phyloP scores from a whole-genome alignment of 352 stramenopile genomes.

The Phytophthora cactorum region DNA sequence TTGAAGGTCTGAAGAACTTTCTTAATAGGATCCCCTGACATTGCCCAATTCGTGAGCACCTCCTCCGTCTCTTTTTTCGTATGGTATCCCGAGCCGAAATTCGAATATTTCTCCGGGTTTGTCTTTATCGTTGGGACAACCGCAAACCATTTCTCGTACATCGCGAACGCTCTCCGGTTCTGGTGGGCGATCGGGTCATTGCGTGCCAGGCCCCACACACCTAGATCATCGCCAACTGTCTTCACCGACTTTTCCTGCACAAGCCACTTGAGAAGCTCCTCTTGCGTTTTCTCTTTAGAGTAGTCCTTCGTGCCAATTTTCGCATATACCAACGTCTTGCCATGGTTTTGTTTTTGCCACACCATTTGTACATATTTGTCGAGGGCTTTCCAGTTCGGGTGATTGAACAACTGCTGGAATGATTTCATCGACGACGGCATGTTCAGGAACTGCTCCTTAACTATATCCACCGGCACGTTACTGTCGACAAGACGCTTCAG shows the following conservation, averaged over 20 bases:
- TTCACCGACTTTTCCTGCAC: neutral
- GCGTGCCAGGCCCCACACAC: neutral
- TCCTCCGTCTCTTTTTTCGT: slow-evolving; percentile 1
- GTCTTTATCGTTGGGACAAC: neutral
- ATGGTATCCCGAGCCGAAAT: neutral
- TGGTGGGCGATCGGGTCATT: neutral
- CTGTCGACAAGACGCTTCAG: slow-evolving; percentile 1
- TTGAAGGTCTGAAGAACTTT: neutral
- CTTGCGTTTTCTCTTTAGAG: slow-evolving; percentile 4
- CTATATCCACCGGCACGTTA: neutral
- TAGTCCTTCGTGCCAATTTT: too few species aligned
- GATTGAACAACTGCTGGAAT: neutral
- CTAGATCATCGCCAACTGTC: neutral
- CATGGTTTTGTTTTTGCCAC: too few species aligned
- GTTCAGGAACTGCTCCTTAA: neutral
- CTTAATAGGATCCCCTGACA: neutral
- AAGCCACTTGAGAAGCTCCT: slow-evolving; percentile 1
- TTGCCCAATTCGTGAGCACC: neutral
- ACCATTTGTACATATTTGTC: neutral
- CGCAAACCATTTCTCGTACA: slow-evolving; percentile 3
- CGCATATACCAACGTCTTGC: too few species aligned
- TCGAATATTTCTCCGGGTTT: neutral
- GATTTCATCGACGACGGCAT: neutral
- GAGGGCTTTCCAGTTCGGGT: slow-evolving; percentile 6
- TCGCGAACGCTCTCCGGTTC: slow-evolving; percentile 13